These are phyloP conservation scores for Platanthera guangdongensis DNA, from an alignment of 106 monocot genomes.

Conservation along the genomic window DNA sequence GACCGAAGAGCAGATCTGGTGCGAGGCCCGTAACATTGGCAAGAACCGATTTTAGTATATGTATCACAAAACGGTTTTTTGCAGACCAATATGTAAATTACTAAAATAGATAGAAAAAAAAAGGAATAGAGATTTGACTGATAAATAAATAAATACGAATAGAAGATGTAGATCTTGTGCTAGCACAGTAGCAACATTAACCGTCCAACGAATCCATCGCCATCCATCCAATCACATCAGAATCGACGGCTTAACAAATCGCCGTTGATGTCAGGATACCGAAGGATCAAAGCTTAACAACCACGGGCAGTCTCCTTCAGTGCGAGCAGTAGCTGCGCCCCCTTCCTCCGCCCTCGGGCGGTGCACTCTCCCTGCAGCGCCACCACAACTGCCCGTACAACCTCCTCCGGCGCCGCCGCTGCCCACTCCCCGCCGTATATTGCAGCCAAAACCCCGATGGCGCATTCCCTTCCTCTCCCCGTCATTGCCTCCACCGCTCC, in stretches of 20 bases:
- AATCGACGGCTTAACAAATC: not conserved
- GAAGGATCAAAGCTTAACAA: not conserved
- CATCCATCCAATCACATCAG: not conserved
- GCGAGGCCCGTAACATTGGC: too few species aligned
- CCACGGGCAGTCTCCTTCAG: conserved; percentile 33
- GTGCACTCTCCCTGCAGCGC: conserved; percentile 93
- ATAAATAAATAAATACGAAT: too few species aligned
- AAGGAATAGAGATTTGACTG: too few species aligned
- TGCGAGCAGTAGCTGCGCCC: conserved; percentile 51
- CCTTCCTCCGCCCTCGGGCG: conserved; percentile 70
- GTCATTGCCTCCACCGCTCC: conserved; percentile 52
- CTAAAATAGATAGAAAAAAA: too few species aligned
- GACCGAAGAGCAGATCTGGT: too few species aligned
- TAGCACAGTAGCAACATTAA: not conserved
- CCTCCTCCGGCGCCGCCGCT: conserved; percentile 53
- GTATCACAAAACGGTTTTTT: too few species aligned
- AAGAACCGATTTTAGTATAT: too few species aligned
- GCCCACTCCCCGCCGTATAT: conserved; percentile 38
- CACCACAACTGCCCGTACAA: conserved; percentile 54
- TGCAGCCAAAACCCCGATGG: conserved; percentile 69
- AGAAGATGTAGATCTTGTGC: too few species aligned
- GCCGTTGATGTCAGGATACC: too few species aligned
- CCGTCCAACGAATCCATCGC: not conserved
- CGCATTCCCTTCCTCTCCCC: conserved; percentile 84
- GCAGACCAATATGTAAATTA: too few species aligned